Percentiles rank a stretch among this genome's conserved stretches.
phyloP scores from a whole-genome alignment of 768 basidiomycete genomes.

The Kwoniella newhampshirensis region DNA sequence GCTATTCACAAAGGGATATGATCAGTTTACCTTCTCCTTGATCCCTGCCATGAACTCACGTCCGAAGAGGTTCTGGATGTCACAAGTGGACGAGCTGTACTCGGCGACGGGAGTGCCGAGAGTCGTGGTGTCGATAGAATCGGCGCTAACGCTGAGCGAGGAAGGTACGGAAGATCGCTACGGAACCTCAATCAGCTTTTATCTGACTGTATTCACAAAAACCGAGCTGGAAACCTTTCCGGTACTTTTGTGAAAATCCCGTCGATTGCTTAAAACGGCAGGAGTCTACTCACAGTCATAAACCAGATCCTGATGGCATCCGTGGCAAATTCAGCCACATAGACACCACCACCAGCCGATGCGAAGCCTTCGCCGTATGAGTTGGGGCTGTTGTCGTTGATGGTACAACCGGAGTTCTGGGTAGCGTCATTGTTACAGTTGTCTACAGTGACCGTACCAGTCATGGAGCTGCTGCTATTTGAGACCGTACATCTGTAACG shows the following conservation, averaged over 20 bases:
- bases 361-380: conserved; percentile 72
- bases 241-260: too few relatives aligned
- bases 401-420: conserved; percentile 64
- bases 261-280: too few relatives aligned
- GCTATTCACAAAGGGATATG: conserved; percentile 10
- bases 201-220: too few relatives aligned
- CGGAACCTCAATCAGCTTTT: too few relatives aligned
- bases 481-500: conserved; percentile 6
- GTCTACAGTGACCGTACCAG: neutral
- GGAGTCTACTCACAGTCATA: conserved; percentile 53
- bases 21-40: conserved; percentile 8
- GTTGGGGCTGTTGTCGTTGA: conserved; percentile 59
- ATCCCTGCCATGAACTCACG: conserved; percentile 30
- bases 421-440: conserved; percentile 52
- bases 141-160: conserved; percentile 56
- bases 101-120: conserved; percentile 66
- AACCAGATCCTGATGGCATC: conserved; percentile 63
- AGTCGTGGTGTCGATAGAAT: conserved; percentile 58
- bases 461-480: neutral
- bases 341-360: conserved; percentile 68
- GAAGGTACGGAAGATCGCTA: conserved; percentile 37
- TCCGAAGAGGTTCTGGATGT: conserved; percentile 52
- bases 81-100: conserved; percentile 64
- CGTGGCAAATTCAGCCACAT: conserved; percentile 69
- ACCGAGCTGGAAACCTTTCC: too few relatives aligned